phyloP scores from a whole-genome alignment of 78 protist species.

The Mantamonas sphyraenae region DNA sequence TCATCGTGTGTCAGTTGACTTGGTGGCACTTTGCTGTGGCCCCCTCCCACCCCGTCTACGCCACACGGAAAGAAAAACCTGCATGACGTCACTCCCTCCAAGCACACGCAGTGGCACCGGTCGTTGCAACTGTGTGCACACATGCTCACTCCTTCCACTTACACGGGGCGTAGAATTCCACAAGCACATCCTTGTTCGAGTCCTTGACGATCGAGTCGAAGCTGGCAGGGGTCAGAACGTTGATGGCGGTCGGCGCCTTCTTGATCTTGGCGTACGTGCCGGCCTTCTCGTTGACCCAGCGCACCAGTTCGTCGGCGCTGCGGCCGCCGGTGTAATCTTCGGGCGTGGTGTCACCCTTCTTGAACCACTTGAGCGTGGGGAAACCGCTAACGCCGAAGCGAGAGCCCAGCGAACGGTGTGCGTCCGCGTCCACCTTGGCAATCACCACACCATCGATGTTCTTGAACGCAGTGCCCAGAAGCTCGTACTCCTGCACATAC shows the following conservation, averaged over 20 bases:
- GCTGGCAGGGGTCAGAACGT: constrained; percentile 47
- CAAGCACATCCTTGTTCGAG: constrained; percentile 45
- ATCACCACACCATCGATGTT: constrained; percentile 41
- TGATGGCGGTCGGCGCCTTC: constrained; percentile 48
- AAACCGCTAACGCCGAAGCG: constrained; percentile 68
- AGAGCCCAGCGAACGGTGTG: constrained; percentile 35
- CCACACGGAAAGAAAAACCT: too few species aligned
- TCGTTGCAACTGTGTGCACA: too few species aligned
- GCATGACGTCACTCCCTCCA: too few species aligned
- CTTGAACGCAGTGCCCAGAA: constrained; percentile 50
- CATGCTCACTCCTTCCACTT: too few species aligned
- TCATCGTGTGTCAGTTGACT: too few species aligned
- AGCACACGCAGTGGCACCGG: too few species aligned
- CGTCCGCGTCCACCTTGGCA: constrained; percentile 72
- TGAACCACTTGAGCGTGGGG: constrained; percentile 87
- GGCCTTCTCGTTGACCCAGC: constrained; percentile 48
- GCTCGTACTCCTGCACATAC: constrained; percentile 54
- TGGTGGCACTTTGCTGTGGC: too few species aligned
- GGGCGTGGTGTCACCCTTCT: constrained; percentile 32
- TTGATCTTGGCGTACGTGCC: constrained; percentile 36
- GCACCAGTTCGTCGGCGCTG: constrained; percentile 48
- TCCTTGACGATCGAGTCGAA: constrained; percentile 52
- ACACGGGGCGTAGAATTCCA: constrained; percentile 58
- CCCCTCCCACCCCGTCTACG: too few species aligned
- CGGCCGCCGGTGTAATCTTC: constrained; percentile 59